These are phyloP conservation scores for Aspergillus quadricinctus DNA, from an alignment of 2,329 filamentous ascomycete genomes.

Conservation along the genomic window DNA sequence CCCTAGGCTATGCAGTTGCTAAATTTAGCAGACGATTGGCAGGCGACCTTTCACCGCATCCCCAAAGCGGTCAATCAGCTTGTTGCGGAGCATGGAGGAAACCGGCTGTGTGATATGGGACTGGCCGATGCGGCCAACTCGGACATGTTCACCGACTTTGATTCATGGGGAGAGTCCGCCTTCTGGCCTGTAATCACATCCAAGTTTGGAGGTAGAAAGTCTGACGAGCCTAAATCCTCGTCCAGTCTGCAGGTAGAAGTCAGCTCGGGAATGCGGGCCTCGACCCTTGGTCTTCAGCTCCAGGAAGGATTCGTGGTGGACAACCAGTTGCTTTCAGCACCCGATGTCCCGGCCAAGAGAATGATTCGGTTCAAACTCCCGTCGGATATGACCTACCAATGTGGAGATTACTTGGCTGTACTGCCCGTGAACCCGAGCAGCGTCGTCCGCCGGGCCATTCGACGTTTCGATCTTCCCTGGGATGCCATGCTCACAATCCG, in stretches of 20 bases:
- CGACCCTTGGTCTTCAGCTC: conserved; percentile 60
- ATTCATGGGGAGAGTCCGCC: conserved; percentile 60
- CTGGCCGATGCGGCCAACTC: conserved; percentile 57
- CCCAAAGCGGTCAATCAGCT: conserved; percentile 59
- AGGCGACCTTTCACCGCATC: conserved; percentile 60
- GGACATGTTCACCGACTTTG: conserved; percentile 66
- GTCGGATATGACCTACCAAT: conserved; percentile 59
- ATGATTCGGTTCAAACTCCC: conserved; percentile 67
- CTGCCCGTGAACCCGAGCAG: conserved; percentile 65
- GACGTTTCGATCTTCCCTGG: conserved; percentile 62
- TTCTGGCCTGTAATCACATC: conserved; percentile 51
- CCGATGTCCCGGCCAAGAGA: conserved; percentile 54
- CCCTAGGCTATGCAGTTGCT: conserved; percentile 6
- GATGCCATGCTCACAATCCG: conserved; percentile 62
- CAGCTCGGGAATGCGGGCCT: conserved; percentile 50
- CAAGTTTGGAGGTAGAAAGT: conserved; percentile 25
- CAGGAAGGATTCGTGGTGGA: conserved; percentile 57
- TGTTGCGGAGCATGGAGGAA: conserved; percentile 50
- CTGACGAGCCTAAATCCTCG: conserved; percentile 31
- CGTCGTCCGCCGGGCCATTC: conserved; percentile 60
- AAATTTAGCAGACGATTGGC: conserved; percentile 43
- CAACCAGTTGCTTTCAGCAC: conserved; percentile 49
- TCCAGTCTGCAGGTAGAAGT: conserved; percentile 45
- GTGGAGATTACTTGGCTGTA: conserved; percentile 73
- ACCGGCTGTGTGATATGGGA: conserved; percentile 48